Evolutionary conservation across 2,329 filamentous ascomycete genomes (phyloP).

Genomic region (Amesomyces nigricolor): DNA sequence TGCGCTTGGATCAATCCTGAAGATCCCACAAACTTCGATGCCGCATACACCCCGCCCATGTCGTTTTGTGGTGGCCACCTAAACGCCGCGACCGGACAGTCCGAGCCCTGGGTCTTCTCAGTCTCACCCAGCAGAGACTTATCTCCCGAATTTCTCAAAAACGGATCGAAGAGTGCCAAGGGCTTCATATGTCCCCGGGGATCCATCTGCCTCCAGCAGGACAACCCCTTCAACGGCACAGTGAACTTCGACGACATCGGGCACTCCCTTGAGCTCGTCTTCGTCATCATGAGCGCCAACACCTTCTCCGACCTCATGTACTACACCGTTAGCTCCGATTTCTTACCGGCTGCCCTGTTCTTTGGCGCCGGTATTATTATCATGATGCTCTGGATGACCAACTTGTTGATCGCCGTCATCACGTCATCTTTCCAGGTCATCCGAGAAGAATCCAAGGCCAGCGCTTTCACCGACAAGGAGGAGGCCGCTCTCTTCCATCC

Average conservation of each 20-base stretch:
- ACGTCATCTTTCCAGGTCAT: slow-evolving; percentile 98
- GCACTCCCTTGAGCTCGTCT: slow-evolving; percentile 87
- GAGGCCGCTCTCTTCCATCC: slow-evolving; percentile 36
- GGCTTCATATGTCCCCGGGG: slow-evolving; percentile 82
- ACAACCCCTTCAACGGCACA: slow-evolving; percentile 76
- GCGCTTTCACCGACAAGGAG: slow-evolving; percentile 78
- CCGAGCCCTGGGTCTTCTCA: slow-evolving; percentile 62
- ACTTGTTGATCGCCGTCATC: slow-evolving; percentile 91
- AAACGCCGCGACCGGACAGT: slow-evolving; percentile 49
- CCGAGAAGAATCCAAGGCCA: slow-evolving; percentile 88
- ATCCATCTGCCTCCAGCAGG: slow-evolving; percentile 74
- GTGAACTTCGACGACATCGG: slow-evolving; percentile 93
- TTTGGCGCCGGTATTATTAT: slow-evolving; percentile 74
- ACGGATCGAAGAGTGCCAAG: slow-evolving; percentile 57
- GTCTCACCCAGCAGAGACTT: slow-evolving; percentile 18
- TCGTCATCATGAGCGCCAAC: slow-evolving; percentile 97
- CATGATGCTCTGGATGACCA: slow-evolving; percentile 93
- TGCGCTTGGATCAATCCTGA: slow-evolving; percentile 70
- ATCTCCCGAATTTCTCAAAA: slow-evolving; percentile 37
- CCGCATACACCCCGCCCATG: slow-evolving; percentile 57
- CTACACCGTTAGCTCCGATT: slow-evolving; percentile 86
- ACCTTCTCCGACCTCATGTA: slow-evolving; percentile 96
- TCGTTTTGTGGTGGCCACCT: slow-evolving; percentile 86
- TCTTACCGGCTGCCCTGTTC: slow-evolving; percentile 76
- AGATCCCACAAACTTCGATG: slow-evolving; percentile 48